Base-by-base conservation (phyloP, 352 stramenopile species). In the Aphanomyces cochlioides region DNA sequence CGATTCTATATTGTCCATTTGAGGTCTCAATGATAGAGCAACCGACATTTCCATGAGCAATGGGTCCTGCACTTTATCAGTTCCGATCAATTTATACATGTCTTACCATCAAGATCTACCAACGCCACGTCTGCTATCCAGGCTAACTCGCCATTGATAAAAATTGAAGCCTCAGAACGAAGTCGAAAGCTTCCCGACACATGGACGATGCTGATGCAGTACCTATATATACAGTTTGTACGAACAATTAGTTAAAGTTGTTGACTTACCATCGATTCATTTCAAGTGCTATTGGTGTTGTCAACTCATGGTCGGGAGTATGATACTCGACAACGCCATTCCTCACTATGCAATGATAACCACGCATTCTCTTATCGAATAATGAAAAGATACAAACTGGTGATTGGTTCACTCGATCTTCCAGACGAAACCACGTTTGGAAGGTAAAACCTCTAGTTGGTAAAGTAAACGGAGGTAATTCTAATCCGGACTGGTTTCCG, bases 381-480 rank as follows among this genome's bases (percentile, higher is more conserved):
- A 19, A 61, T 6, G 54, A 61, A 40, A 34, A 50, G 47, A 70
- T 43, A 10, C 12, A 69, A 12, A 47, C 7, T 37, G 39, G 12
- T 7, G 28, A 15, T 0, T 34, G 47, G n/a, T 47, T 48, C 17
- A 34, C 43, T 4, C 19, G 4, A 15, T 70, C 64, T 21, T 63
- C 47, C 1, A 60, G 64, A 5, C 38, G 54, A 37, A 70, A 8
- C 64, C 64, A 70, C 38, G 64, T 70, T n/a, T 70, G 64, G 12
- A 70, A 61, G 10, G 64, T 70, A n/a, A 28, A 70, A 7, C 64
- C 64, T 12, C 39, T 54, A 28, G 64, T 47, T 17, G 64, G 64
- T 4, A 70, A 40, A 7, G 64, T 39, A 47, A 70, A 70, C 37
- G 47, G 17, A 17, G 48, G 17, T 19, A 70, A 21, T 6, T 60